A percentile compares a stretch with the other conserved stretches of the same genome.
These are phyloP conservation scores for Irpex sp. DNA, from an alignment of 1,284 basidiomycete genomes.

Conservation along the genomic window DNA sequence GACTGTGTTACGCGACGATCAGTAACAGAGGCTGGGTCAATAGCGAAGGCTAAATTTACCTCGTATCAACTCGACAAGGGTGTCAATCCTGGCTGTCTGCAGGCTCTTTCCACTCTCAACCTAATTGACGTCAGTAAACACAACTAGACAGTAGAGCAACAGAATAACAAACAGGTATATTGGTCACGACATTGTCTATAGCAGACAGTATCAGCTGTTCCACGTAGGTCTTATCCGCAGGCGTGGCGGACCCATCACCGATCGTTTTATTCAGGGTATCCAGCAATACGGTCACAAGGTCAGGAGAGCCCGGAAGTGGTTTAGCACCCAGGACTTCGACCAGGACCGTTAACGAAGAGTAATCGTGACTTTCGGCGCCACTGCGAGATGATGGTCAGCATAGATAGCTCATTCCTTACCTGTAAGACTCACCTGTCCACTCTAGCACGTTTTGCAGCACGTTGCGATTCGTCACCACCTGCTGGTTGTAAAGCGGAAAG, in stretches of 20 bases:
- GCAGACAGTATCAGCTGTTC: constrained; percentile 86
- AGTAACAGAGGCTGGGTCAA: neutral
- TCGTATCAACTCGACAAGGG: constrained; percentile 84
- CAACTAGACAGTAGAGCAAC: too few species aligned
- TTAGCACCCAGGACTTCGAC: constrained; percentile 71
- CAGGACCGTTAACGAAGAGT: constrained; percentile 53
- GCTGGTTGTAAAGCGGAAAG: constrained; percentile 53
- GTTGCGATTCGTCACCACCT: constrained; percentile 36
- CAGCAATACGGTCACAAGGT: constrained; percentile 72
- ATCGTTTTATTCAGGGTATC: constrained; percentile 72
- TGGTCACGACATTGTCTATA: constrained; percentile 66
- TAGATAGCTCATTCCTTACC: neutral
- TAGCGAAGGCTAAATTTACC: constrained; percentile 39
- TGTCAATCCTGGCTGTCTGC: constrained; percentile 61
- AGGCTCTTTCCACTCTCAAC: neutral
- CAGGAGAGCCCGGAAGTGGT: constrained; percentile 62
- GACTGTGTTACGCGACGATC: constrained; percentile 39
- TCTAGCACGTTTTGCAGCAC: constrained; percentile 61
- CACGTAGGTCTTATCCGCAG: constrained; percentile 74
- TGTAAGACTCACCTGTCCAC: constrained; percentile 45
- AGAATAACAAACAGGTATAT: constrained; percentile 45
- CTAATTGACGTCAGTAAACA: neutral
- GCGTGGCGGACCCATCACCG: constrained; percentile 43
- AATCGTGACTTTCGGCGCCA: constrained; percentile 18
- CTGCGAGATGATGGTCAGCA: neutral